These are phyloP conservation scores for Solanum appendiculatum DNA, from an alignment of 257 asterid genomes.

Conservation along the genomic window DNA sequence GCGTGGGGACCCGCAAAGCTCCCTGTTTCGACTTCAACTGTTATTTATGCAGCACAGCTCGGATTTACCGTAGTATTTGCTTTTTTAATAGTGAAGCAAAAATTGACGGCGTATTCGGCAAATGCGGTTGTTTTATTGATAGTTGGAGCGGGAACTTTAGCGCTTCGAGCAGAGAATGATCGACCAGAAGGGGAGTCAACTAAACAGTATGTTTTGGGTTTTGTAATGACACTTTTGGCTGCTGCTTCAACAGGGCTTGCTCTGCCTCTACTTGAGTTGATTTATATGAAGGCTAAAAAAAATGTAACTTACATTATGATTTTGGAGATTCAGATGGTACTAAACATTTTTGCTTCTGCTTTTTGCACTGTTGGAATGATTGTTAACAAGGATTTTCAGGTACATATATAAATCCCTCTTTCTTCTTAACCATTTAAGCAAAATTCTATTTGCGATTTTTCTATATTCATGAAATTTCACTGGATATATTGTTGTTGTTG, in stretches of 20 bases:
- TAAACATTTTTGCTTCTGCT: constrained; percentile 1
- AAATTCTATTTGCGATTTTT: too few species aligned
- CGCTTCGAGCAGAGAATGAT: constrained; percentile 3
- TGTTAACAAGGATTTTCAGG: constrained; percentile 21
- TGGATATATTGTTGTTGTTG: too few species aligned
- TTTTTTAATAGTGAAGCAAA: constrained; percentile 16
- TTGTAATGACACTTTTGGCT: constrained; percentile 8
- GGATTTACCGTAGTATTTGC: constrained; percentile 17
- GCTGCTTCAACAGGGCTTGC: constrained; percentile 18
- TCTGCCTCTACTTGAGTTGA: constrained; percentile 20
- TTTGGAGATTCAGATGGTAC: constrained; percentile 18
- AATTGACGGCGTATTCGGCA: constrained; percentile 4
- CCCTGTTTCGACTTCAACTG: constrained; percentile 18
- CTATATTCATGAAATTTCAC: too few species aligned
- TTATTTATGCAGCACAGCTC: constrained; percentile 14
- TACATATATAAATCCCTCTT: not conserved
- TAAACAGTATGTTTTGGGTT: constrained; percentile 13
- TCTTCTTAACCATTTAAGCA: too few species aligned
- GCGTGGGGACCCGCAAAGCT: constrained; percentile 16
- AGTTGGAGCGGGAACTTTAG: constrained; percentile 14
- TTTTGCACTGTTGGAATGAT: constrained; percentile 20
- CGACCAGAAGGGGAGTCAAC: constrained; percentile 12
- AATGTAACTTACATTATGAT: constrained; percentile 14
- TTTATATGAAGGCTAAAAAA: constrained; percentile 17
- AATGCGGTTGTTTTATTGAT: constrained; percentile 19